Evolutionary conservation across 495 filamentous ascomycete species (phyloP), one percentile per base, ranked within the genome.

Genomic region (Articulospora tetracladia): DNA sequence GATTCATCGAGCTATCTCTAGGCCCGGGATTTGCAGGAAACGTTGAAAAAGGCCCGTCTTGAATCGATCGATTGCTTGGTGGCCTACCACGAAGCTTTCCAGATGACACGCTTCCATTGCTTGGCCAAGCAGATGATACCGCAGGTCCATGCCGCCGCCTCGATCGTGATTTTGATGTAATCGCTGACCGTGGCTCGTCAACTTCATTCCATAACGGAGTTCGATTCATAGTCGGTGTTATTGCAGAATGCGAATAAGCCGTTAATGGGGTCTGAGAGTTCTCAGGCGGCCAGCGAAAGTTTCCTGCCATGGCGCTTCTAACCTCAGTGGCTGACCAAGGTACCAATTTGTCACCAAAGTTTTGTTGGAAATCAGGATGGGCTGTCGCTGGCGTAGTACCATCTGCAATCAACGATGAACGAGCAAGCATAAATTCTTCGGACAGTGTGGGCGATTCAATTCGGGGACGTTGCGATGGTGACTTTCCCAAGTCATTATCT

Each of bases 81-180:
- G 94, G 94, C 59, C 94, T 77, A 11, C 94, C 94, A 47, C 94
- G 77, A 17, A 91, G 73, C 60, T 74, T 66, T 3, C 91, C 91
- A 10, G 78, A 84, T 1, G 84, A 74, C 23, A 84, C 78, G 27
- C 82, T 80, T 3, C 82, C 84, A 47, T 81, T 85, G 55, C 82
- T 89, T 20, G 90, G 84, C 94, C 94, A 98, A 13, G 94, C 94
- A 24, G 93, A 97, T 7, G 94, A 98, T 1, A 98, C 93, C 1
- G 90, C 91, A 0, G 94, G 92, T 0, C 93, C 93, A 69, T 97
- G 92, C n/a, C 92, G 83, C 51, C 90, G 77, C 25, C 86, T 79
- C 12, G 81, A 69, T 39, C 85, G 81, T n/a, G 73, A 60, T 62
- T 85, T 80, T 25, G 86, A 85, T 26, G 86, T 89, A 32, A 88